Evolutionary conservation across 75 land plant species (phyloP).

Genomic region (Pinus taeda): DNA sequence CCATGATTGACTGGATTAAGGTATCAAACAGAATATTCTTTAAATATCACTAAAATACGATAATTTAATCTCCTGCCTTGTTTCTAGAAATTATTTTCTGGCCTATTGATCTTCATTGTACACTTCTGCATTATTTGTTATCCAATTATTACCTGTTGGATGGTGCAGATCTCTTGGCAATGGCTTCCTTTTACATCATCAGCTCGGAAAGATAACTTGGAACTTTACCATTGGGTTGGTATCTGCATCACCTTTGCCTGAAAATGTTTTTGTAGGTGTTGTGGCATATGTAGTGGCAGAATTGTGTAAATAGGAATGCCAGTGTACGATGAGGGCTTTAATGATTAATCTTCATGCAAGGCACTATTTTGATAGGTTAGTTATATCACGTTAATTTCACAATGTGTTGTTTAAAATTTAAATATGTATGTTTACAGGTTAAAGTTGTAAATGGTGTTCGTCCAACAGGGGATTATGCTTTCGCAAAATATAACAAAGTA

Average conservation of each 20-base stretch:
- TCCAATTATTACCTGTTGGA: neutral
- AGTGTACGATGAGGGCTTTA: neutral
- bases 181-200: conserved; percentile 92
- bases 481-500: conserved; percentile 97
- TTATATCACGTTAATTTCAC: neutral
- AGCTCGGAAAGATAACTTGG: conserved; percentile 82
- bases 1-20: conserved; percentile 1
- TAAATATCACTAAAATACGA: too few relatives aligned
- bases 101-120: too few relatives aligned
- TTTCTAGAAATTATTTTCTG: too few relatives aligned
- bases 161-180: conserved; percentile 86
- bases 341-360: neutral
- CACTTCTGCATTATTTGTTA: too few relatives aligned
- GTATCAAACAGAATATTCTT: neutral
- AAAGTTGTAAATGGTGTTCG: conserved; percentile 83
- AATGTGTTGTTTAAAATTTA: neutral
- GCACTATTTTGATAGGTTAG: neutral
- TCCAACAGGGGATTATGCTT: conserved; percentile 88
- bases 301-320: neutral
- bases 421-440: conserved; percentile 43
- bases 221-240: conserved; percentile 89
- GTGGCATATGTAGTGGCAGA: neutral
- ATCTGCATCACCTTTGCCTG: neutral
- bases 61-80: too few relatives aligned
- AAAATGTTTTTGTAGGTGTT: neutral